Conservation (phyloP, 306 rosid genomes). For the Fagus sylvatica region DNA sequence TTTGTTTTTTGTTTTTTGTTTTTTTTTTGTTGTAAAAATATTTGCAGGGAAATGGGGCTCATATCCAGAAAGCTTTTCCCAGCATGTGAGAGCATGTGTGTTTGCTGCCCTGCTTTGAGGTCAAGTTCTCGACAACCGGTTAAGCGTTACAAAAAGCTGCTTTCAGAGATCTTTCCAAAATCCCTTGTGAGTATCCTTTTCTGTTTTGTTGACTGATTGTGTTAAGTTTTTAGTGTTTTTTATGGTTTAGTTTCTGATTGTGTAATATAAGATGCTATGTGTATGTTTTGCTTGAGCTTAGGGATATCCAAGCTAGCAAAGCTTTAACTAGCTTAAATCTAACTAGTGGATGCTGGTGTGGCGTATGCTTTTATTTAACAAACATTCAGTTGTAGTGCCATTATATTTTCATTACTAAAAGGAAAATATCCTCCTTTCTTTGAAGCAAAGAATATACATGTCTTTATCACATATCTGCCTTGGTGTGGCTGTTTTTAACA, state of each 20-base stretch:
- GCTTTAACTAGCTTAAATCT: not conserved
- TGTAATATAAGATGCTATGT: not conserved
- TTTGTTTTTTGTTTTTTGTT: not conserved
- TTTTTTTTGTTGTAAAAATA: conserved; percentile 3
- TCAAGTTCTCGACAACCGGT: conserved; percentile 24
- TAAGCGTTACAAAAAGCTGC: conserved; percentile 87
- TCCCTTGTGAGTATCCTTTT: conserved; percentile 50
- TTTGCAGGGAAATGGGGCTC: conserved; percentile 32
- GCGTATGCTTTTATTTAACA: not conserved
- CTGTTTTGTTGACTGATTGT: not conserved
- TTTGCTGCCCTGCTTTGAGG: not conserved
- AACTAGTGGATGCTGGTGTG: conserved; percentile 1
- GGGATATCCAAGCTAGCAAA: not conserved
- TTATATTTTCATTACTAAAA: not conserved
- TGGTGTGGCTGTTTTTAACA: conserved; percentile 1
- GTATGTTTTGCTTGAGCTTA: not conserved
- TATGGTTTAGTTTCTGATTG: not conserved
- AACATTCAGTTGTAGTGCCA: not conserved
- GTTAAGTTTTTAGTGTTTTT: not conserved
- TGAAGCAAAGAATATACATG: conserved; percentile 14
- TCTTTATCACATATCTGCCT: conserved; percentile 2
- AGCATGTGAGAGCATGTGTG: not conserved
- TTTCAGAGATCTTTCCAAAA: conserved; percentile 90
- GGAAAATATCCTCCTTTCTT: not conserved
- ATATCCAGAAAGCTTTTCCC: not conserved